phyloP scores from a whole-genome alignment of 768 basidiomycete species.

The Kwoniella pini region DNA sequence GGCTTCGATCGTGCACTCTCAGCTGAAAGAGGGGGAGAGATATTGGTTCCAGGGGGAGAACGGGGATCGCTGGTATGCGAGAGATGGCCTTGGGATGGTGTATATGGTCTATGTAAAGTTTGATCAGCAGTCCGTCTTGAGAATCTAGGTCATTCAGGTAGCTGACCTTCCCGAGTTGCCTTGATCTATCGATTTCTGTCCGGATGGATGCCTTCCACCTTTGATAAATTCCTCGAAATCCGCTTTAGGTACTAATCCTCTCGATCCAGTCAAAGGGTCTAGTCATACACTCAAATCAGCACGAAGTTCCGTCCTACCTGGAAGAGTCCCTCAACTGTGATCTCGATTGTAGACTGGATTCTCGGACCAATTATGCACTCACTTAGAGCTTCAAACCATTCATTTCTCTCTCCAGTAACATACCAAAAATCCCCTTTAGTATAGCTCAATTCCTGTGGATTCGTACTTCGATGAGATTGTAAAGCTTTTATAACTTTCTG shows the following conservation, averaged over 20 bases:
- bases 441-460: constrained; percentile 85
- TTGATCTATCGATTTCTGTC: constrained; percentile 19
- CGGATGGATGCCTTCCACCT: constrained; percentile 46
- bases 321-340: too few species aligned
- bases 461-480: constrained; percentile 64
- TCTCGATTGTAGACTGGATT: too few species aligned
- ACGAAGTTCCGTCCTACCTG: too few species aligned
- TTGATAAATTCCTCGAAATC: constrained; percentile 92
- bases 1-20: constrained; percentile 11
- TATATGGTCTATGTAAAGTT: constrained; percentile 24
- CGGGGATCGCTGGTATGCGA: constrained; percentile 26
- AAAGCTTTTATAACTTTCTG: constrained; percentile 94
- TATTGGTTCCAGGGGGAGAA: constrained; percentile 25
- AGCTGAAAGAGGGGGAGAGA: constrained; percentile 23
- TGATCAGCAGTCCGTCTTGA: neutral
- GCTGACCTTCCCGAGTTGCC: constrained; percentile 25
- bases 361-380: too few species aligned
- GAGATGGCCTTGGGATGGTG: constrained; percentile 31
- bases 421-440: constrained; percentile 97
- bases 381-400: constrained; percentile 90
- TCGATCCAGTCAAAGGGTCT: constrained; percentile 81
- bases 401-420: constrained; percentile 74
- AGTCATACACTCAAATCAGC: neutral
- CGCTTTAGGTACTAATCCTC: constrained; percentile 82
- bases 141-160: neutral